These are phyloP conservation scores for Mortierella antarctica DNA, from an alignment of 192 early-diverging fungal genomes.

Conservation along the genomic window DNA sequence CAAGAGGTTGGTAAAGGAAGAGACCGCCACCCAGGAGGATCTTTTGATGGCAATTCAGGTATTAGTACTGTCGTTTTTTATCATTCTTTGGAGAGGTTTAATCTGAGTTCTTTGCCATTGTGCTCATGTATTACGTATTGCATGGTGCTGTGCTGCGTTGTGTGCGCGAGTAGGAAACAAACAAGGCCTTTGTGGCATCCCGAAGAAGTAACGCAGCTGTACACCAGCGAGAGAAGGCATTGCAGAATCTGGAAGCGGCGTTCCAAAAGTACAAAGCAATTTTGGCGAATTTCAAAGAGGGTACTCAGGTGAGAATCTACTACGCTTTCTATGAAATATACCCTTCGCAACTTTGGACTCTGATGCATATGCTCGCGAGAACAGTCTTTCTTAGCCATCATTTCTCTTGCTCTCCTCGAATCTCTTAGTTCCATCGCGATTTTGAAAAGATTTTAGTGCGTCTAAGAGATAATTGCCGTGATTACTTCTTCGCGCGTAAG, in stretches of 20 bases:
- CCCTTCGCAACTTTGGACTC: too few species aligned
- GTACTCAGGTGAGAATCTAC: constrained; percentile 65
- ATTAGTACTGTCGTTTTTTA: constrained; percentile 4
- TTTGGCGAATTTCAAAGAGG: constrained; percentile 80
- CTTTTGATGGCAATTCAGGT: constrained; percentile 66
- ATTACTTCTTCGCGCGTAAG: constrained; percentile 76
- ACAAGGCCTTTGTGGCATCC: constrained; percentile 73
- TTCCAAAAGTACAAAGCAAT: constrained; percentile 82
- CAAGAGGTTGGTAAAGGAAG: constrained; percentile 64
- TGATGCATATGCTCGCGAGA: neutral
- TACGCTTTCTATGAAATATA: neutral
- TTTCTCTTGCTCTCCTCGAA: neutral
- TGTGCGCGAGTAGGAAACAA: constrained; percentile 57
- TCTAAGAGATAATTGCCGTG: constrained; percentile 71
- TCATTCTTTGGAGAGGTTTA: neutral
- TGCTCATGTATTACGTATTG: neutral
- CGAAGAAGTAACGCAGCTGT: constrained; percentile 67
- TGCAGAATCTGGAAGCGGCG: constrained; percentile 81
- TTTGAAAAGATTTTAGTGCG: constrained; percentile 71
- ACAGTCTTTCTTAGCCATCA: neutral
- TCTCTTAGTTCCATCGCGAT: constrained; percentile 50
- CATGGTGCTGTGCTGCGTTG: neutral
- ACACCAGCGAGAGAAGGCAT: constrained; percentile 76
- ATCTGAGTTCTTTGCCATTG: neutral
- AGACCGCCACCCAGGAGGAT: constrained; percentile 70